These are phyloP conservation scores for Candida sonorensis DNA, from an alignment of 805 yeast species.

Conservation along the genomic window DNA sequence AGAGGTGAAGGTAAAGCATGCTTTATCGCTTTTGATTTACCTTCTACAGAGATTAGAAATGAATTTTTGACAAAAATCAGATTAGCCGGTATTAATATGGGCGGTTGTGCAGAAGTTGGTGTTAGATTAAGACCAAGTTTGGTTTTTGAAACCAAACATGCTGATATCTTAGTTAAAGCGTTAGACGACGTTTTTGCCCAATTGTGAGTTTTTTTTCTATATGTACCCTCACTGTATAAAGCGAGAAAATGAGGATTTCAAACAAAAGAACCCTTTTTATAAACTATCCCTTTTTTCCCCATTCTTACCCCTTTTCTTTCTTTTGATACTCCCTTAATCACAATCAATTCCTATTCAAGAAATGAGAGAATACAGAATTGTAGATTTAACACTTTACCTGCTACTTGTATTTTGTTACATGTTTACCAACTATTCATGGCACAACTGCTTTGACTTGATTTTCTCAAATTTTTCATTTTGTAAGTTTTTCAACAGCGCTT, in stretches of 20 bases:
- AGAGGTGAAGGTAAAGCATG: slow-evolving; percentile 75
- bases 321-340: neutral
- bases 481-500: too few relatives aligned
- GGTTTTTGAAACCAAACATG: slow-evolving; percentile 74
- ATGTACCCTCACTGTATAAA: too few relatives aligned
- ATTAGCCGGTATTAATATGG: slow-evolving; percentile 65
- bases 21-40: slow-evolving; percentile 75
- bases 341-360: too few relatives aligned
- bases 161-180: slow-evolving; percentile 51
- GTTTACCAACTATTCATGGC: slow-evolving; percentile 21
- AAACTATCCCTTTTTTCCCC: neutral
- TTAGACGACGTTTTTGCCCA: slow-evolving; percentile 30
- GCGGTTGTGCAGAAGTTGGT: slow-evolving; percentile 77
- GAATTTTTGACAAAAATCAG: slow-evolving; percentile 54
- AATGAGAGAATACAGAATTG: slow-evolving; percentile 26
- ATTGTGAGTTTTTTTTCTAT: neutral
- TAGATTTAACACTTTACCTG: slow-evolving; percentile 22
- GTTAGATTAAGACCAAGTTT: slow-evolving; percentile 79
- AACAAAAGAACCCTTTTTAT: neutral
- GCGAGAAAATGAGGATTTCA: too few relatives aligned
- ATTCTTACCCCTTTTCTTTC: neutral
- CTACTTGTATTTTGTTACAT: slow-evolving; percentile 18
- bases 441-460: too few relatives aligned
- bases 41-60: slow-evolving; percentile 49
- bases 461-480: slow-evolving; percentile 1